Evolutionary conservation across 345 rosid species (phyloP), one percentile per base, ranked within the genome.

Genomic region (Crucihimalaya himalaica): DNA sequence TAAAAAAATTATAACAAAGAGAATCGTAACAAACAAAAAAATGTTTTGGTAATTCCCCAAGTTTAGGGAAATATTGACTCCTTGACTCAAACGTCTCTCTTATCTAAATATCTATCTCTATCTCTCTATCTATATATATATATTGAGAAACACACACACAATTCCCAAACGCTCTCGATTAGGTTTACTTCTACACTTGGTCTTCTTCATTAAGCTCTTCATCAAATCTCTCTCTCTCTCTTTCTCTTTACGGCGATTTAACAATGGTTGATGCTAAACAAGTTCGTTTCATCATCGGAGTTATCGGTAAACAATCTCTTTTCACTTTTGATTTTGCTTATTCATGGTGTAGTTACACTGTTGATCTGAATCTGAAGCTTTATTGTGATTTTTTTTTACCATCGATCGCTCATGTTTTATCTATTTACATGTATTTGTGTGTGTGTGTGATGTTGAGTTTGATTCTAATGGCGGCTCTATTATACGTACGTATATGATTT

Each of bases 41-140:
- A 48, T 8, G 4, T 53, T 56, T 15, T 6, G 19, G 29, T 60
- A 45, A 59, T 11, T 20, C 29, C 57, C 45, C 9, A 12, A 32
- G 57, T 45, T 46, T 6, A 3, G n/a, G 37, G 21, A 11, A 31
- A 57, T 47, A 60, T 73, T 69, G 74, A 75, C 74, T 75, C 42
- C 34, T 53, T 75, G 57, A 76, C 79, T 69, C 19, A 46, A 69
- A 76, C 79, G 79, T 74, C 52, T 47, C 60, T 66, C 54, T 66
- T 48, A 66, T 74, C 72, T 46, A 21, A 62, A 50, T 20, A 43
- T 29, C 8, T 23, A 2, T 16, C 14, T 25, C 21, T 63, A n/a
- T 46, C 8, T 70, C 9, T 37, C 16, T 40, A n/a, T 62, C 13
- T 55, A 28, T 54, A 34, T 42, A 52, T 31, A 66, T 0, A 34